Percentiles rank a stretch among this genome's conserved stretches.
Evolutionary conservation across 768 basidiomycete species (phyloP).

Genomic region (Mycena pura): DNA sequence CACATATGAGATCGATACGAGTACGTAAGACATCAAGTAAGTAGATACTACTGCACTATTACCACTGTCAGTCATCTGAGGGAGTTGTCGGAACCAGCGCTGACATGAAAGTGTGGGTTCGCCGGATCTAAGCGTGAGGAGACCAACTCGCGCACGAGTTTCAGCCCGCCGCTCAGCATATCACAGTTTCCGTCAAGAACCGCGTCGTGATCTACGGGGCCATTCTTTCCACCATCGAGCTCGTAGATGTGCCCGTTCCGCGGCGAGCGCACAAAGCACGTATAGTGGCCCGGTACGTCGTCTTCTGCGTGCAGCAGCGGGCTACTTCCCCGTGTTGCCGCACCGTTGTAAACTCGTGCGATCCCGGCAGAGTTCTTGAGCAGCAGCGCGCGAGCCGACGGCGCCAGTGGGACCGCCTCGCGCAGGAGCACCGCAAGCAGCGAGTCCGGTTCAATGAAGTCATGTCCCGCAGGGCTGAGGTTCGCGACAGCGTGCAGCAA

Average conservation of each 20-base stretch:
- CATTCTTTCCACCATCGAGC: constrained; percentile 29
- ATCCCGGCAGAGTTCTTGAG: constrained; percentile 22
- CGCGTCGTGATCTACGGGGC: constrained; percentile 25
- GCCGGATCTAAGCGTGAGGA: constrained; percentile 6
- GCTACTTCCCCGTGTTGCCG: constrained; percentile 22
- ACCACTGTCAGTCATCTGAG: no score
- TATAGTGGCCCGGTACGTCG: constrained; percentile 20
- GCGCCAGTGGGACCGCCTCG: constrained; percentile 9
- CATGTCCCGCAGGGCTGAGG: not conserved
- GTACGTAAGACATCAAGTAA: no score
- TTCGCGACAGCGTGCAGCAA: constrained; percentile 26
- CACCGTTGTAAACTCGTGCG: constrained; percentile 22
- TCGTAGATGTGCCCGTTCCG: constrained; percentile 27
- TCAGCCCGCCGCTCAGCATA: constrained; percentile 23
- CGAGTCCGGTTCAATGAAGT: constrained; percentile 19
- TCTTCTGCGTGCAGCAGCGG: constrained; percentile 13
- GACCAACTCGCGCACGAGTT: constrained; percentile 23
- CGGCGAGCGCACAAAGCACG: constrained; percentile 25
- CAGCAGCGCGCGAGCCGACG: constrained; percentile 18
- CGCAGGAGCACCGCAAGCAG: constrained; percentile 16
- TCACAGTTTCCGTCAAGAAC: constrained; percentile 22
- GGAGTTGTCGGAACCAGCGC: constrained; percentile 26
- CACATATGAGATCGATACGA: no score
- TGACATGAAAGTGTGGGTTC: constrained; percentile 24
- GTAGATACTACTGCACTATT: no score